Percentiles rank a stretch among this genome's conserved stretches.
These are phyloP conservation scores for Aspergillus quadrilineatus DNA, from an alignment of 2,329 filamentous ascomycete species.

Conservation along the genomic window DNA sequence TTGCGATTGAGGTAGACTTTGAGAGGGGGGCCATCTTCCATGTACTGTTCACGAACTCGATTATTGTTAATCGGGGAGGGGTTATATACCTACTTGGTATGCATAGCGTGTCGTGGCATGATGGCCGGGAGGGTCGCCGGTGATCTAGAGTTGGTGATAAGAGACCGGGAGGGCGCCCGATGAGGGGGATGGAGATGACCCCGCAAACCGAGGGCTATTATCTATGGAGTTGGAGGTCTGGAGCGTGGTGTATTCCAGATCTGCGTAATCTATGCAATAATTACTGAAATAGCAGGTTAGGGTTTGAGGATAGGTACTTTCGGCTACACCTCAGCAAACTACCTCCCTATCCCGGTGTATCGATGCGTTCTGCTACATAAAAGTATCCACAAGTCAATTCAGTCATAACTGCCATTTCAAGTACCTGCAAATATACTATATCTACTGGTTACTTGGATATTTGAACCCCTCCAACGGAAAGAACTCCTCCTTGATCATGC, in stretches of 20 bases:
- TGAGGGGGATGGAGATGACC: background rate
- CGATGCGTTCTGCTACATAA: too few relatives aligned
- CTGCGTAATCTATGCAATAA: too few relatives aligned
- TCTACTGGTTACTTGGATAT: background rate
- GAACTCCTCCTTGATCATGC: slow-evolving; percentile 55
- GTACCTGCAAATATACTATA: background rate
- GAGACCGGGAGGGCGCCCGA: background rate
- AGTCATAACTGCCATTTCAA: too few relatives aligned
- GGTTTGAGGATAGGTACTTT: too few relatives aligned
- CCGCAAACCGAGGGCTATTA: background rate
- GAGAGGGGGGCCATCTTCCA: background rate
- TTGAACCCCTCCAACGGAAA: slow-evolving; percentile 24
- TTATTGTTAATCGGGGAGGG: too few relatives aligned
- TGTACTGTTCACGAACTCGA: too few relatives aligned
- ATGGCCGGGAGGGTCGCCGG: background rate
- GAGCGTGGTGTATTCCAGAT: too few relatives aligned
- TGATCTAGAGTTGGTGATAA: background rate
- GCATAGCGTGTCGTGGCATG: background rate
- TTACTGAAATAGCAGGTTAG: too few relatives aligned
- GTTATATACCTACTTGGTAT: background rate
- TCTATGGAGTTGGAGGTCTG: background rate
- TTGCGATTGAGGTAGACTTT: slow-evolving; percentile 27
- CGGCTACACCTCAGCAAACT: too few relatives aligned
- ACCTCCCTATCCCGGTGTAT: too few relatives aligned
- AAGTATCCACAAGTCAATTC: too few relatives aligned